Evolutionary conservation across 176 grass and related monocot genomes (phyloP), one percentile per base, ranked within the genome.

Genomic region (Chloris gayana): DNA sequence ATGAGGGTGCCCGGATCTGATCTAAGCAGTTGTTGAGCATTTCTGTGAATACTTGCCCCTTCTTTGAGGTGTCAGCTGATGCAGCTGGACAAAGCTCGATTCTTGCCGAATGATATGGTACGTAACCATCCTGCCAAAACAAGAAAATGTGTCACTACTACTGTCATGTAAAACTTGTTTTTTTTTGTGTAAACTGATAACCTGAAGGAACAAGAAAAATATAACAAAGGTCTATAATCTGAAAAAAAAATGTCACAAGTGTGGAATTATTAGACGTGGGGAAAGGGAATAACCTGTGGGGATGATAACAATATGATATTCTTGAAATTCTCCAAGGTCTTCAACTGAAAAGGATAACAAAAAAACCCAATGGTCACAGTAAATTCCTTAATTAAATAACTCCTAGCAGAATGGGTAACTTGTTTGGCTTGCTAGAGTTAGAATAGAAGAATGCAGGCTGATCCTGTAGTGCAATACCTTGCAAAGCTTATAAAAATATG

Each of bases 51-150:
- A 97, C 67, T 60, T 97, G 83, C 12, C 89, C 85, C 67, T 94
- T 97, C 82, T 86, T 97, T 62, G 92, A 97, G 69, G 88, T 88
- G 77, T 97, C 95, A 0, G 78, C 65, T 30, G 91, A 92, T 30
- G 95, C 91, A 65, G 89, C 88, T 27, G 85, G 95, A 25, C 89
- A 94, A 54, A 94, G 85, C 64, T 97, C 95, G 1, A 97, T 97
- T 84, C 95, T 89, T n/a, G 95, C 95, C 41, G 95, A 97, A 88
- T 97, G 95, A 78, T 97, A 94, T 19, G 95, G 95, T 39, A 97
- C 95, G 73, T 97, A 97, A 26, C 95, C 95, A 88, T 97, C 95
- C 95, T 97, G 83, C 53, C 21, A 69, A 24, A 70, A 51, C 21
- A 84, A 58, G 27, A 63, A 76, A 35, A 69, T 38, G 39, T 62